These are phyloP conservation scores for Lomentospora prolificans DNA, from an alignment of 2,329 filamentous ascomycete genomes.

Conservation along the genomic window DNA sequence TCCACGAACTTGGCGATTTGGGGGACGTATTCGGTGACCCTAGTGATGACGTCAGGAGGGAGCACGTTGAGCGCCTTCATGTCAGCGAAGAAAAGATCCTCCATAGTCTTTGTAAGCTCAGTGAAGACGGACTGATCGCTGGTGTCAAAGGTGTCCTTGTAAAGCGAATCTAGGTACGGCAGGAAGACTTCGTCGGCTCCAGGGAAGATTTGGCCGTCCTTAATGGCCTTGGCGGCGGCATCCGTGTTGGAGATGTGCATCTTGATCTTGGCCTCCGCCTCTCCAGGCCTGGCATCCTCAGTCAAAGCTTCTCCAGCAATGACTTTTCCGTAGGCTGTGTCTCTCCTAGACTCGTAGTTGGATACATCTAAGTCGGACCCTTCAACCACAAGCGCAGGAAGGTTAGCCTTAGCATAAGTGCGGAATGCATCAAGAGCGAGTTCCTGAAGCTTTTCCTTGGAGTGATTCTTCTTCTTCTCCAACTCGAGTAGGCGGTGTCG, in stretches of 20 bases:
- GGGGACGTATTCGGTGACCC: slow-evolving; percentile 86
- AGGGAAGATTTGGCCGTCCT: slow-evolving; percentile 39
- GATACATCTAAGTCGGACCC: slow-evolving; percentile 33
- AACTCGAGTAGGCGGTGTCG: slow-evolving; percentile 75
- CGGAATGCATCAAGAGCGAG: slow-evolving; percentile 28
- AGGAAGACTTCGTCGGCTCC: slow-evolving; percentile 59
- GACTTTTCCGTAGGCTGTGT: slow-evolving; percentile 43
- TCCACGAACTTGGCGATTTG: slow-evolving; percentile 82
- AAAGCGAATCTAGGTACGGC: slow-evolving; percentile 68
- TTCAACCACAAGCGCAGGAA: slow-evolving; percentile 39
- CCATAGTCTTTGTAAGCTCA: slow-evolving; percentile 74
- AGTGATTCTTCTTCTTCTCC: slow-evolving; percentile 59
- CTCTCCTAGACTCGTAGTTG: slow-evolving; percentile 40
- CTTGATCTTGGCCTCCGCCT: slow-evolving; percentile 78
- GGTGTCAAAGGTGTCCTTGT: slow-evolving; percentile 52
- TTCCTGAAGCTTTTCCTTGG: slow-evolving; percentile 33
- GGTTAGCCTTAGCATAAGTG: slow-evolving; percentile 41
- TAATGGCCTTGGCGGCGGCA: slow-evolving; percentile 38
- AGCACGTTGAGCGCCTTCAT: slow-evolving; percentile 81
- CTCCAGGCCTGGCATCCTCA: slow-evolving; percentile 51
- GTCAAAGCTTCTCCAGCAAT: slow-evolving; percentile 44
- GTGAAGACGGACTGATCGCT: slow-evolving; percentile 68
- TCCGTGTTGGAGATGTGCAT: slow-evolving; percentile 69
- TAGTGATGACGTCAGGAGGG: slow-evolving; percentile 68
- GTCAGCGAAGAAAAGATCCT: slow-evolving; percentile 78